phyloP scores from a whole-genome alignment of 2,329 filamentous ascomycete genomes.

The Fusarium falciforme region DNA sequence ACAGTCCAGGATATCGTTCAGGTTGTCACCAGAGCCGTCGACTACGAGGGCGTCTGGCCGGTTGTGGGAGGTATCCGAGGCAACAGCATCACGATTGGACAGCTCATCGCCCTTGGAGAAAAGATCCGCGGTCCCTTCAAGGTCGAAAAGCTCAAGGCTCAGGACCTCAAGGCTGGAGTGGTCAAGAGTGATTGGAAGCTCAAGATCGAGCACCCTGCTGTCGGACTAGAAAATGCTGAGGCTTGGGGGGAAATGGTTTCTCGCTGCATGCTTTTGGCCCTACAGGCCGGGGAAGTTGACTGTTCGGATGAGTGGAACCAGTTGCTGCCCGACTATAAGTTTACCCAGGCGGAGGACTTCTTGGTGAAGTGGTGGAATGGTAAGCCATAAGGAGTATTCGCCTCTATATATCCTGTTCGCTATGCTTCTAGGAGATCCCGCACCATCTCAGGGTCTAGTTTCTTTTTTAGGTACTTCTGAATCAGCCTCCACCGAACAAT shows the following conservation, averaged over 20 bases:
- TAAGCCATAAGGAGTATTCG: not conserved
- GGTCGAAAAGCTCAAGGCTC: constrained; percentile 11
- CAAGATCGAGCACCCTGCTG: constrained; percentile 7
- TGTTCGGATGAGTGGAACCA: constrained; percentile 55
- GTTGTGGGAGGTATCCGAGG: constrained; percentile 54
- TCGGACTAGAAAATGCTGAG: constrained; percentile 27
- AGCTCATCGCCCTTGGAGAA: constrained; percentile 53
- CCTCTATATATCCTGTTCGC: not conserved
- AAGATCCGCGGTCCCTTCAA: constrained; percentile 52
- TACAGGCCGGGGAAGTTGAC: constrained; percentile 45
- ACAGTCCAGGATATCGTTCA: constrained; percentile 55
- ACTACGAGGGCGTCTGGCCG: constrained; percentile 57
- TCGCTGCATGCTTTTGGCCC: not conserved
- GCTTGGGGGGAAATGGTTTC: not conserved
- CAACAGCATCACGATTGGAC: constrained; percentile 45
- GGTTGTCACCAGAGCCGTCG: constrained; percentile 54
- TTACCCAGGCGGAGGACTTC: constrained; percentile 54
- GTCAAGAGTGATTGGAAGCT: constrained; percentile 41
- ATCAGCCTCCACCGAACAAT: constrained; percentile 69
- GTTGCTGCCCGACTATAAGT: constrained; percentile 55
- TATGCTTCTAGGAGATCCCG: not conserved
- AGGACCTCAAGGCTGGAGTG: constrained; percentile 27
- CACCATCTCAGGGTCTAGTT: not conserved
- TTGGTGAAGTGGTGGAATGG: constrained; percentile 42
- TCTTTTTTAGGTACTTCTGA: not conserved